phyloP scores from a whole-genome alignment of 495 filamentous ascomycete genomes.

The Penicillium paradoxum region DNA sequence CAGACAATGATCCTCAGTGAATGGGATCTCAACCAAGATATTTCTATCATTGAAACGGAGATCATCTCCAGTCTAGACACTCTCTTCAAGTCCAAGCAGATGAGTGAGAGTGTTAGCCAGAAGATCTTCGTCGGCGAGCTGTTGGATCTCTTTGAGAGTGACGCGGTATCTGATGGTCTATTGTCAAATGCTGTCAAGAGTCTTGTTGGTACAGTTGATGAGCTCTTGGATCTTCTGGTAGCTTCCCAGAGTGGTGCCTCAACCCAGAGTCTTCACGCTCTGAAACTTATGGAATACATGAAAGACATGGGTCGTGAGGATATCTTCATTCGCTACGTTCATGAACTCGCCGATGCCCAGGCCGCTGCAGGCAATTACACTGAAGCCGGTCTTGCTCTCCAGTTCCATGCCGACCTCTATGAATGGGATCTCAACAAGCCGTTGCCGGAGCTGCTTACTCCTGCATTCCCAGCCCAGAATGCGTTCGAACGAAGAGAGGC shows the following conservation, averaged over 20 bases:
- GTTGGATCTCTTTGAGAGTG: constrained; percentile 69
- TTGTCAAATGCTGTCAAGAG: constrained; percentile 71
- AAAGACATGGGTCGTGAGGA: constrained; percentile 96
- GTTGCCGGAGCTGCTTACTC: constrained; percentile 66
- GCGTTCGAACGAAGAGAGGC: constrained; percentile 91
- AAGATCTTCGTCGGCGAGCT: constrained; percentile 90
- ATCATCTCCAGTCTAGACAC: constrained; percentile 92
- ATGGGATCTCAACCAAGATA: constrained; percentile 93
- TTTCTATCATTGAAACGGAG: constrained; percentile 89
- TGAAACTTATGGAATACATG: constrained; percentile 93
- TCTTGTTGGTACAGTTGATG: constrained; percentile 78
- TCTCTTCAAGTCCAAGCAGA: constrained; percentile 82
- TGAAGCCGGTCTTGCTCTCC: constrained; percentile 86
- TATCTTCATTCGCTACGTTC: constrained; percentile 94
- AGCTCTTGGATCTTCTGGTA: constrained; percentile 84
- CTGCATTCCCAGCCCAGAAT: constrained; percentile 74
- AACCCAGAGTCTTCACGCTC: constrained; percentile 77
- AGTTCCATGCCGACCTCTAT: constrained; percentile 88
- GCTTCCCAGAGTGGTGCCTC: constrained; percentile 83
- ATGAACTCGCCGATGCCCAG: constrained; percentile 82
- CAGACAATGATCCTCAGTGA: constrained; percentile 98
- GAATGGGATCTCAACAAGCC: constrained; percentile 74
- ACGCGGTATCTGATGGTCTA: constrained; percentile 64
- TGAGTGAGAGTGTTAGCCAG: constrained; percentile 84
- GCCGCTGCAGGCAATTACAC: constrained; percentile 70